phyloP scores from a whole-genome alignment of 306 rosid species.

The Sicyos edulis region DNA sequence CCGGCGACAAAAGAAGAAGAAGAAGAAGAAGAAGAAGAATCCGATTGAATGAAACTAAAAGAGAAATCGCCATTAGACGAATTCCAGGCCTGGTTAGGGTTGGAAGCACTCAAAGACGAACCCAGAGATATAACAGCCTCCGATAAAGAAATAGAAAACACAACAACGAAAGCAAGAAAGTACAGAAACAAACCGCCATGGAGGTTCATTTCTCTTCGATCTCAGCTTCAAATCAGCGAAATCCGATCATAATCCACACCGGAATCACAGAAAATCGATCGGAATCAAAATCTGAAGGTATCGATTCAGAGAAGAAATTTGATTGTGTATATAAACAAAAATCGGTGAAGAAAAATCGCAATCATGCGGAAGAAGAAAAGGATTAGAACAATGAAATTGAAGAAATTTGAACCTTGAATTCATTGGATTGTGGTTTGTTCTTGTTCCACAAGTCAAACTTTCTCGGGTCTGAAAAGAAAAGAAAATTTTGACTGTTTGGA shows the following conservation, averaged over 20 bases:
- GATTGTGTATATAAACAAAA: not conserved
- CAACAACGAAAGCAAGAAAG: conserved; percentile 14
- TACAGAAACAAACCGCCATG: not conserved
- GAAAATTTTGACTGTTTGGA: too few relatives aligned
- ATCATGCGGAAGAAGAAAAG: not conserved
- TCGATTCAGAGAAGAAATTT: not conserved
- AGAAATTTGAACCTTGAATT: not conserved
- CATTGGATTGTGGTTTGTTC: not conserved
- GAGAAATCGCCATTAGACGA: conserved; percentile 38
- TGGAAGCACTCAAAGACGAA: conserved; percentile 46
- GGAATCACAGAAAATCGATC: not conserved
- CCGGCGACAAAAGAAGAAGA: conserved; percentile 44
- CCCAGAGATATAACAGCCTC: conserved; percentile 32
- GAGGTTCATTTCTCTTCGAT: conserved; percentile 22
- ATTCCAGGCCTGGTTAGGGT: conserved; percentile 37
- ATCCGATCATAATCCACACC: not conserved
- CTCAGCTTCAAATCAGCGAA: not conserved
- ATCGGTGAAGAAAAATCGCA: not conserved
- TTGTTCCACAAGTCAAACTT: not conserved
- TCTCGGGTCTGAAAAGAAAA: not conserved
- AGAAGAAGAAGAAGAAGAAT: conserved; percentile 29
- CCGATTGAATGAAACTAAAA: conserved; percentile 35
- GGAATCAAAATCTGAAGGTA: not conserved
- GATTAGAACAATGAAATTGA: not conserved
- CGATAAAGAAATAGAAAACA: not conserved